Base-by-base conservation (phyloP, 1,139 yeast species). In the Ogataea hybrid region DNA sequence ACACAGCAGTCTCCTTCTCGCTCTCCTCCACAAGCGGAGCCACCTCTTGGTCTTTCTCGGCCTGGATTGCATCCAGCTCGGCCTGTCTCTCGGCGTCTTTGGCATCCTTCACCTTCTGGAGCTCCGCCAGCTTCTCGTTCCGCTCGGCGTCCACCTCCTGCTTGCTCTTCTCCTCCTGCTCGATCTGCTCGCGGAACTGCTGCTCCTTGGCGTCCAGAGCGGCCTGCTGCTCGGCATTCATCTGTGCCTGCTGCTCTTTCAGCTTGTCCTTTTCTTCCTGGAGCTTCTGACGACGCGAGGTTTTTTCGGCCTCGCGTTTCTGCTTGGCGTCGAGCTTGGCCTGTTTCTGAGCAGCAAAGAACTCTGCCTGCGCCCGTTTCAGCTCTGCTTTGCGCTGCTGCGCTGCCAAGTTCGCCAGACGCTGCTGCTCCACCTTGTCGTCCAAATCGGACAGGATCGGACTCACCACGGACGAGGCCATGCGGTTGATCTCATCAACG, bases 371-470 rank as follows among this genome's bases (percentile, higher is more conserved):
- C 57, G 76, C 77, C 55, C 73, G 79, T 47, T 76, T 76, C 48
- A 67, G 63, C 41, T 72, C 77, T 25, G 56, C 54, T 36, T 68
- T 67, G 52, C 64, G 64, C 35, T 54, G 46, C 46, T 58, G 58
- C 40, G 59, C 61, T 31, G 54, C 63, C 28, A 52, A 47, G 62
- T 89, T 96, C 35, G 71, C 67, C 40, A 75, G 77, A 55, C 96
- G 78, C 65, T 87, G 94, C 30, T 77, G 72, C 23, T 69, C 73
- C 14, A 95, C 57, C 62, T 86, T 83, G 40, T 72, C 68, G 54
- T 75, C 71, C 56, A 92, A 81, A 63, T 88, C 94, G 37, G 70
- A 72, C 58, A 92, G 69, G n/a, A 90, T 92, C 9, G 98, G 98
- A 48, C 76, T 73, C 45, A 92, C 95, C 58, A 86, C 73, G 42